Conservation (phyloP, 164 flowering plant species). For the Berberis vulgaris region DNA sequence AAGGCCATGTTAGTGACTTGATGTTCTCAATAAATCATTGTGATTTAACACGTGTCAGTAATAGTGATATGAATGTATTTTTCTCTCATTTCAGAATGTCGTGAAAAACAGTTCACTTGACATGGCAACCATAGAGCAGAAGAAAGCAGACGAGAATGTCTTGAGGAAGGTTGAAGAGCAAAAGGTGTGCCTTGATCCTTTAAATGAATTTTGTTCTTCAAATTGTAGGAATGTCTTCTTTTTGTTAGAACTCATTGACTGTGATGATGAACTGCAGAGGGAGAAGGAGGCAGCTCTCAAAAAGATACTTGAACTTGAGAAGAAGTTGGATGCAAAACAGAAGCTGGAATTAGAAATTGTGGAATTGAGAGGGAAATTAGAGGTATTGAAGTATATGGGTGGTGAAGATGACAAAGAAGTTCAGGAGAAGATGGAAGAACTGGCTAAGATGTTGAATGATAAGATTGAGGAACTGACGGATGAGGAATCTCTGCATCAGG, state of each 20-base stretch:
- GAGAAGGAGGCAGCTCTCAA: conserved; percentile 50
- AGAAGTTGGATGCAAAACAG: conserved; percentile 59
- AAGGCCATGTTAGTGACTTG: no score
- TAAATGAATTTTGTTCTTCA: conserved; percentile 5
- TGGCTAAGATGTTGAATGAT: conserved; percentile 33
- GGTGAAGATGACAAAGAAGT: conserved; percentile 42
- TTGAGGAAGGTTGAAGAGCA: conserved; percentile 56
- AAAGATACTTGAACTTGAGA: conserved; percentile 43
- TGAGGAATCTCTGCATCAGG: conserved; percentile 32
- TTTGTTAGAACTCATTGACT: not conserved
- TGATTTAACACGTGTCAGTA: no score
- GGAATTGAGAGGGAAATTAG: conserved; percentile 44
- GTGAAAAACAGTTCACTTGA: conserved; percentile 21
- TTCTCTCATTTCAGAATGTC: conserved; percentile 35
- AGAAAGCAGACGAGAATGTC: conserved; percentile 53
- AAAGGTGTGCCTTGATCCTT: conserved; percentile 31
- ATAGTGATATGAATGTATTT: no score
- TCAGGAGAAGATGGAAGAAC: conserved; percentile 31
- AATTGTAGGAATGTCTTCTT: conserved; percentile 21
- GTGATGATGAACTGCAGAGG: conserved; percentile 28
- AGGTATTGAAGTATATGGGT: conserved; percentile 56
- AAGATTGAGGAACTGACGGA: conserved; percentile 45
- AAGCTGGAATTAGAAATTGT: conserved; percentile 66
- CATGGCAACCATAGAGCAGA: conserved; percentile 57
- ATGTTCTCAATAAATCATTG: no score